Base-by-base conservation (phyloP, 345 rosid genomes). In the Garcia nutans region DNA sequence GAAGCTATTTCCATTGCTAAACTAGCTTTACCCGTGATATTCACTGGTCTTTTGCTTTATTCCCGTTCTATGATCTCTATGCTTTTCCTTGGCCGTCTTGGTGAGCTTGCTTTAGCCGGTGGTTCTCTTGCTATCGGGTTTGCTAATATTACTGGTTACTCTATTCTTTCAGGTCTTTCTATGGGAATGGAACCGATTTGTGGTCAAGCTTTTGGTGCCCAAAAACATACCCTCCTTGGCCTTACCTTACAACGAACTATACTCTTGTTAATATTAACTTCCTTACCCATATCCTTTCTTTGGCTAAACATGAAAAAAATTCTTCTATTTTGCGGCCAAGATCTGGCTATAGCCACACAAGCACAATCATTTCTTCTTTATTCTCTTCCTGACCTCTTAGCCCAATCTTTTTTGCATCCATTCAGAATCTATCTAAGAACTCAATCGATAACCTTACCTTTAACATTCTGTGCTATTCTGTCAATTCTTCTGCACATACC, bases 121-220 rank as follows among this genome's bases (percentile, higher is more conserved):
- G 98, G 98, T 24, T 89, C 98, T 0, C 91, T 94, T 12, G 98
- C 97, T 22, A 54, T 89, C 2, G 97, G 91, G 19, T 94, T 94
- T 47, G 97, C 97, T 19, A 94, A 94, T 84, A 92, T 94, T 57
- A 91, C 95, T 3, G 98, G 97, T 3, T 92, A 94, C 80, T 92
- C 98, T 22, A 72, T 94, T 72, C 92, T 93, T 66, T 91, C 97
- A 3, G 99, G 99, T 61, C 87, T 94, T 3, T 90, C 96, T 76
- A 86, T 87, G 88, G 99, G 97, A 4, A 93, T 93, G 90, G 99
- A 94, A 75, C 90, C 97, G 10, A 89, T 94, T 28, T 94, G 99
- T 71, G 90, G 93, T 0, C 99, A 94, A 79, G 94, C 97, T 33
- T 88, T 86, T 42, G 99, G 99, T 24, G 99, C 99, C 22, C 81